Evolutionary conservation across 2,329 filamentous ascomycete genomes (phyloP), one percentile per base, ranked within the genome.

Genomic region (Aspergillus sp.): DNA sequence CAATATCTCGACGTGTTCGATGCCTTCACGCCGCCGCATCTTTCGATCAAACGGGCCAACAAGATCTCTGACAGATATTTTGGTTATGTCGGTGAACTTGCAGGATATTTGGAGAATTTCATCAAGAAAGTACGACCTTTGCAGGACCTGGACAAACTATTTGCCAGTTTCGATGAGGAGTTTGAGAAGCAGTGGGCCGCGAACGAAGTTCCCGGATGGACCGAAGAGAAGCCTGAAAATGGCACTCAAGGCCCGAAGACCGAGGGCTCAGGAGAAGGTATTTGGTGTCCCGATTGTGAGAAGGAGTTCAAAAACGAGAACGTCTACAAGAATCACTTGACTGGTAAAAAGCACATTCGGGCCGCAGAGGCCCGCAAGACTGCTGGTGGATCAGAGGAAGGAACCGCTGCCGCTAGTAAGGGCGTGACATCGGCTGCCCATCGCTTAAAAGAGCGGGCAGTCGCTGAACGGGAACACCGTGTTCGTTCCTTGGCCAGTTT

Each of bases 241-340:
- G 71, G 69, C 0, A 51, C 70, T 1, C 56, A 68, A 28, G 70
- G 58, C 4, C 70, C 70, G 3, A 69, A 69, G 44, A 78, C 76
- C 5, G 73, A 80, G 61, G 75, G 77, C 61, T 60, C 74, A 59
- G 77, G 76, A 1, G 83, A 88, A 44, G 87, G 85, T 0, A 78
- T 89, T 10, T 97, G 87, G 86, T 98, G 93, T 60, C 77, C 84
- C 4, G 89, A 90, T 52, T 98, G 93, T 64, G 85, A 93, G 62
- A 96, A 90, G 69, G 88, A 91, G 49, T 98, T 97, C 71, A 89
- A 87, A 60, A 97, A 96, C 60, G 82, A 93, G 55, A 95, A 95
- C 52, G 88, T 96, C 42, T 95, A 94, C 74, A 90, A 89, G 58
- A 83, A 81, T 34, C 93, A 98, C 65, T 70, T 98, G 51, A 85